Base-by-base conservation (phyloP, 495 filamentous ascomycete genomes). In the Neurospora sp. region DNA sequence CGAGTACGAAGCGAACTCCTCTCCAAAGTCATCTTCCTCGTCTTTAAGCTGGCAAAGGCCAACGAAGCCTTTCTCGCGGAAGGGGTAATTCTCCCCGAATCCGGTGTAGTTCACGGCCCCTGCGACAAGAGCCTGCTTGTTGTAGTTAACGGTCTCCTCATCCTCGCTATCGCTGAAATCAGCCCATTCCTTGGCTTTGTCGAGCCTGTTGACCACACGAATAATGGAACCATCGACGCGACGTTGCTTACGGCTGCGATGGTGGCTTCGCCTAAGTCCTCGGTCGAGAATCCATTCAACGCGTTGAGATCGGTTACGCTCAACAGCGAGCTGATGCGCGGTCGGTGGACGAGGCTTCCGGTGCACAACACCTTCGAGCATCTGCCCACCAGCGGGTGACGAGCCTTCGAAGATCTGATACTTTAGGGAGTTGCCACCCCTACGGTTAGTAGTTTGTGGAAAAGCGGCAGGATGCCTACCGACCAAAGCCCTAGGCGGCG, bases 291-390 rank as follows among this genome's bases (percentile, higher is more conserved):
- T 90, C 76, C 96, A 93, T 70, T 97, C 91, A 53, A 97, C 92
- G 16, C 93, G 91, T 79, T 96, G 90, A 44, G 90, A 92, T 9
- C 96, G 88, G 78, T 97, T 97, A 68, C 91, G 88, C 76, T 97
- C 93, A 4, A 98, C 92, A 8, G 94, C 96, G 39, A 97, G 85
- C 77, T 99, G 96, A 80, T 99, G 96, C 10, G 93, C 91, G 1
- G 96, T 99, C 22, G 97, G 87, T 4, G 94, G 95, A 7, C 96
- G 89, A 4, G 91, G 89, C 73, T 84, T 87, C 22, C 84, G 77
- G 3, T 82, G 80, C 27, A 84, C 76, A 27, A 86, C 81, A 31
- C 83, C 81, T 65, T 85, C 84, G 17, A 82, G 72, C 9, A 76
- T 70, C 61, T 83, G 78, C 37, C 74, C 73, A 73, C 81, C 80